Evolutionary conservation across 1,284 basidiomycete species (phyloP).

Genomic region (Phellopilus nigrolimitatus): DNA sequence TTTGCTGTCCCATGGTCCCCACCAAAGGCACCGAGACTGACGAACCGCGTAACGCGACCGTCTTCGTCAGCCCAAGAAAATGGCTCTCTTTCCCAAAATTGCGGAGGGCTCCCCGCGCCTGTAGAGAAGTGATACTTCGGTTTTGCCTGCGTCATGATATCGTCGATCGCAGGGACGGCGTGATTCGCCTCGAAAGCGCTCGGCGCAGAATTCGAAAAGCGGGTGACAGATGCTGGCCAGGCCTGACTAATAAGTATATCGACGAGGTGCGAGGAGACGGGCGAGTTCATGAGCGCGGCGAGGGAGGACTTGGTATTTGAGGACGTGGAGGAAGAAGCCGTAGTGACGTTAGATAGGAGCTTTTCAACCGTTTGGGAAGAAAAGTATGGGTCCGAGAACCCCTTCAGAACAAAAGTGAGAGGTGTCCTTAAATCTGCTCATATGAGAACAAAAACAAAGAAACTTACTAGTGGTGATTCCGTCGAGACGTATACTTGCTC

Average conservation of each 20-base stretch:
- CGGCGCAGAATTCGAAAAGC: slow-evolving; percentile 52
- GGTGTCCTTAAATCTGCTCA: slow-evolving; percentile 15
- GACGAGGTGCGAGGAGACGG: slow-evolving; percentile 58
- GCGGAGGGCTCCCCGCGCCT: slow-evolving; percentile 49
- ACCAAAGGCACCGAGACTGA: slow-evolving; percentile 85
- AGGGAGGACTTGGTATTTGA: slow-evolving; percentile 47
- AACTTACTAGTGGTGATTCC: slow-evolving; percentile 52
- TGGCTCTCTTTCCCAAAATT: slow-evolving; percentile 92
- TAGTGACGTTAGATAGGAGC: slow-evolving; percentile 62
- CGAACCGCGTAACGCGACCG: slow-evolving; percentile 69
- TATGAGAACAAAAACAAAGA: slow-evolving; percentile 32
- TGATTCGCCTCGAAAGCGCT: slow-evolving; percentile 43
- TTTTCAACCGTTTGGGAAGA: slow-evolving; percentile 67
- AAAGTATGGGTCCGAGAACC: slow-evolving; percentile 69
- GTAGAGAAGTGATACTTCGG: slow-evolving; percentile 79
- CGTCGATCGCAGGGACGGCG: slow-evolving; percentile 57
- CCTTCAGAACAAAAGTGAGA: slow-evolving; percentile 37
- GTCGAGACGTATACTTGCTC: slow-evolving; percentile 50
- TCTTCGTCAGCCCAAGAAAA: slow-evolving; percentile 75
- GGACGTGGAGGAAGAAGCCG: no score
- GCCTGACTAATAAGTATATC: slow-evolving; percentile 82
- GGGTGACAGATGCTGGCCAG: slow-evolving; percentile 70
- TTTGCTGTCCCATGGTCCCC: slow-evolving; percentile 55
- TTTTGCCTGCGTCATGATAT: slow-evolving; percentile 58
- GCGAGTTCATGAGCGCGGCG: slow-evolving; percentile 57